phyloP scores from a whole-genome alignment of 164 flowering plant genomes.

The Liquidambar formosana region DNA sequence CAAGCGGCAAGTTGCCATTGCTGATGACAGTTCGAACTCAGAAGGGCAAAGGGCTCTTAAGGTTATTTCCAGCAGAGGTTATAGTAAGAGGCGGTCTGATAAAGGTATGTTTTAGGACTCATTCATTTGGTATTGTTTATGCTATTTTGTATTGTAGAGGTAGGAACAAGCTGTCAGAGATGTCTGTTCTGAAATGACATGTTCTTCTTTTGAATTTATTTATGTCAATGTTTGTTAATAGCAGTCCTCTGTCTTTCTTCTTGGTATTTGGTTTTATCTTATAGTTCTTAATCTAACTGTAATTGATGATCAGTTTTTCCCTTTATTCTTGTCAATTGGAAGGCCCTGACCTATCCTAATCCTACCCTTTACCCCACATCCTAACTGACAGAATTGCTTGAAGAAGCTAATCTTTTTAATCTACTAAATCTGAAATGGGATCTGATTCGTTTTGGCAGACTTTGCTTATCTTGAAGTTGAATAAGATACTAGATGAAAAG shows the following conservation, averaged over 20 bases:
- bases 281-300: not conserved
- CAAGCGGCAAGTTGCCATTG: slow-evolving; percentile 16
- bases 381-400: not conserved
- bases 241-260: not conserved
- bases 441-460: not conserved
- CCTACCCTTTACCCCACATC: no score
- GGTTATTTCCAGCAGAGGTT: slow-evolving; percentile 24
- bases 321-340: no score
- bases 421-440: not conserved
- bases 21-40: slow-evolving; percentile 31
- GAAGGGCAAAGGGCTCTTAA: slow-evolving; percentile 31
- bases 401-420: not conserved
- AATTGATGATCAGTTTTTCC: not conserved
- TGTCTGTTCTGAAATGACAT: no score
- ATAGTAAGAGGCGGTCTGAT: slow-evolving; percentile 31
- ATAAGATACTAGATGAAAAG: not conserved
- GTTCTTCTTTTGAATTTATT: no score
- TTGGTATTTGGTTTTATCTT: no score
- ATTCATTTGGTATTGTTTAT: not conserved
- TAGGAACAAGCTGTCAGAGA: no score
- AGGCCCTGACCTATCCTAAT: no score
- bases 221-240: no score
- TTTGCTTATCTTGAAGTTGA: not conserved
- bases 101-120: slow-evolving; percentile 42
- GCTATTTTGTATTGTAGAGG: no score